Percentiles rank a stretch among this genome's conserved stretches.
Conservation (phyloP, 1,139 yeast species). For the Pichia sp. region DNA sequence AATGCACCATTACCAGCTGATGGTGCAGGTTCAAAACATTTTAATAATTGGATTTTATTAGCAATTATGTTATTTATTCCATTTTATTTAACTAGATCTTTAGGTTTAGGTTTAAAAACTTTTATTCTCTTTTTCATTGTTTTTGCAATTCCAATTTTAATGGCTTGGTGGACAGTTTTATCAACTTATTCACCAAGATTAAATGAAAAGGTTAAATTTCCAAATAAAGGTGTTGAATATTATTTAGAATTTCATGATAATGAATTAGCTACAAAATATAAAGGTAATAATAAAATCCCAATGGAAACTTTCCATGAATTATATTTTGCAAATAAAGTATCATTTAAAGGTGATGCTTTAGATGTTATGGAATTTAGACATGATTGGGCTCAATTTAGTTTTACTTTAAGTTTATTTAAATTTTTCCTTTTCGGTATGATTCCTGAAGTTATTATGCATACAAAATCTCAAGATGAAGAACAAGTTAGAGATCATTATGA, state of each 20-base stretch:
- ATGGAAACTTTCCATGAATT: constrained; percentile 91
- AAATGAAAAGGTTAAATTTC: constrained; percentile 71
- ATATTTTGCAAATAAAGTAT: constrained; percentile 77
- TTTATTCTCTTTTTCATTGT: constrained; percentile 53
- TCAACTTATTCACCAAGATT: constrained; percentile 78
- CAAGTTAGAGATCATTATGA: constrained; percentile 95
- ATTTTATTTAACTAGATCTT: constrained; percentile 51
- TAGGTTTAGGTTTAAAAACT: constrained; percentile 72
- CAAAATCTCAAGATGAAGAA: constrained; percentile 92
- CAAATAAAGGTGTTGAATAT: constrained; percentile 71
- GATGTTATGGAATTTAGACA: constrained; percentile 83
- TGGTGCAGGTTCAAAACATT: constrained; percentile 79
- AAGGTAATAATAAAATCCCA: constrained; percentile 73
- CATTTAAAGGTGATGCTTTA: constrained; percentile 82
- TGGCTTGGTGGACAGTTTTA: constrained; percentile 76
- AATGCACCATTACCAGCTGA: constrained; percentile 90
- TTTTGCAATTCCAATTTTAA: constrained; percentile 60
- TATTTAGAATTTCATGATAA: constrained; percentile 80
- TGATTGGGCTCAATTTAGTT: constrained; percentile 83
- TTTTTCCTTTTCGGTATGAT: constrained; percentile 84
- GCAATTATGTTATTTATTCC: constrained; percentile 58
- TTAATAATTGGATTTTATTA: constrained; percentile 56
- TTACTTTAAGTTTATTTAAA: constrained; percentile 71
- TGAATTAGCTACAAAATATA: constrained; percentile 64
- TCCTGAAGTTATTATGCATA: constrained; percentile 89